phyloP scores from a whole-genome alignment of 164 flowering plant species.

The Sedum album region DNA sequence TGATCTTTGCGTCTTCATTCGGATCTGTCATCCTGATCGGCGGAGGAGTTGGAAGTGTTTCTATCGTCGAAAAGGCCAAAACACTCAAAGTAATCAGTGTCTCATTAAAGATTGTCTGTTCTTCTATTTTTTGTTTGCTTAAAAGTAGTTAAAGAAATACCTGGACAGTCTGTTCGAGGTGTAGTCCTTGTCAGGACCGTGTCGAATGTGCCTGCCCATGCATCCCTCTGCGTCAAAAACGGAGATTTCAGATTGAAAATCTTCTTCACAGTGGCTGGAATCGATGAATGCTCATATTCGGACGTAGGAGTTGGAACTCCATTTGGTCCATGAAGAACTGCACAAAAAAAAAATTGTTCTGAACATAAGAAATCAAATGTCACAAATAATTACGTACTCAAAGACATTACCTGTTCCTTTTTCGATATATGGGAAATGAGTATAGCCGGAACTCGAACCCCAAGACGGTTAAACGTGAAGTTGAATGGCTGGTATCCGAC shows the following conservation, averaged over 20 bases:
- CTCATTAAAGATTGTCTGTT: too few species aligned
- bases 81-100: too few species aligned
- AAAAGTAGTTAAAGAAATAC: too few species aligned
- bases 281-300: slow-evolving; percentile 84
- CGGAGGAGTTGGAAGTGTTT: slow-evolving; percentile 52
- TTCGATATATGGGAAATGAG: too few species aligned
- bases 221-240: too few species aligned
- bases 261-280: too few species aligned
- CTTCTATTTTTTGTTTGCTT: too few species aligned
- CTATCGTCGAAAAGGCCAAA: slow-evolving; percentile 27
- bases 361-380: too few species aligned
- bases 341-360: too few species aligned
- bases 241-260: too few species aligned
- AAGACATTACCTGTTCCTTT: too few species aligned
- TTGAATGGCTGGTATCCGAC: slow-evolving; percentile 48
- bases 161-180: slow-evolving; percentile 87
- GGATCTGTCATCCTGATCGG: slow-evolving; percentile 50
- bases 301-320: slow-evolving; percentile 60
- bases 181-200: slow-evolving; percentile 33
- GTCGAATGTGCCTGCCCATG: slow-evolving; percentile 95
- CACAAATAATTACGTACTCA: too few species aligned
- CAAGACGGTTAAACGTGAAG: slow-evolving; percentile 59
- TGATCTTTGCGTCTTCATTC: slow-evolving; percentile 54
- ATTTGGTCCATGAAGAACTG: slow-evolving; percentile 88
- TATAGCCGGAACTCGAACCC: slow-evolving; percentile 67